Evolutionary conservation across 805 yeast species (phyloP), one percentile per base, ranked within the genome.

Genomic region (Brettanomyces custersianus): DNA sequence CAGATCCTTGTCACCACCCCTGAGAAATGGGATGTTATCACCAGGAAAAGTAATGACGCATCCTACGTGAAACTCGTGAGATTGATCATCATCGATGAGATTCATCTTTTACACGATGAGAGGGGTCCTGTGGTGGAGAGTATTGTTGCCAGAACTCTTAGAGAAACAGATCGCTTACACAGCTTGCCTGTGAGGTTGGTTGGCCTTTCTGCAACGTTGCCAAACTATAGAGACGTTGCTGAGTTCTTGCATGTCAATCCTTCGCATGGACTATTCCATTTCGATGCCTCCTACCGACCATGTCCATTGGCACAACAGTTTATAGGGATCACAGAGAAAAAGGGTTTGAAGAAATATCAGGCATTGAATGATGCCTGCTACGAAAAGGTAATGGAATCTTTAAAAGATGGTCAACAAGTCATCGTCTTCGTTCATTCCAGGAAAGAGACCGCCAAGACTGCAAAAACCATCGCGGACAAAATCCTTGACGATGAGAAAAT

Each of bases 1-100:
- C 95, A 90, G 47, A 59, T 90, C 4, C 62, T 90, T 33, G 94
- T 90, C 1, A 84, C 96, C 0, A 90, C 98, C 0, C 97, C 97
- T 0, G 98, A 92, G 52, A 90, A 88, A 52, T 90, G 97, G 97
- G 97, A 92, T 60, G 84, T 92, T 16, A 79, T 88, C 12, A 88
- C 96, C 1, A 70, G 98, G 60, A 90, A 90, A 49, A 68, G 70
- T 29, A 66, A 75, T 16, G 90, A 83, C 40, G 63, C 74, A 2
- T 72, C 80, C 18, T 80, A 77, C 46, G 71, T 78, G 1, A 66
- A 71, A 24, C 60, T 76, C 1, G 92, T 86, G 1, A 68, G 73
- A 28, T 65, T 90, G 17, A 58, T 90, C 8, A 80, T 90, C 20
- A 75, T 92, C 34, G 98, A 90, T 63, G 98, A 90, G 57, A 80